phyloP scores from a whole-genome alignment of 768 basidiomycete species.

The Artomyces pyxidatus region DNA sequence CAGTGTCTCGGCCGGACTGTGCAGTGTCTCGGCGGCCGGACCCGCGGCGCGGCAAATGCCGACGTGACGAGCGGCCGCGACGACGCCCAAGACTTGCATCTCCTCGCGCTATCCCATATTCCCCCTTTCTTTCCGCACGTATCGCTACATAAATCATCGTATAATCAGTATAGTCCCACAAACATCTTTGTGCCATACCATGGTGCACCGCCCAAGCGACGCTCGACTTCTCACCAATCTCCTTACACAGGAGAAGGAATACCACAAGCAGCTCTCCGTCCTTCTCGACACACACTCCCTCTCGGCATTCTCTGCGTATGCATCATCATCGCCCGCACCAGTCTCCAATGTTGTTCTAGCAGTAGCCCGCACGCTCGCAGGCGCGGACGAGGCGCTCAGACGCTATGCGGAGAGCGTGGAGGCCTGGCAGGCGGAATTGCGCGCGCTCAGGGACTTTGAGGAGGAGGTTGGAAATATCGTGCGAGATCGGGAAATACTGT shows the following conservation, averaged over 20 bases:
- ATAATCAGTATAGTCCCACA: too few relatives aligned
- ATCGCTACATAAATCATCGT: too few relatives aligned
- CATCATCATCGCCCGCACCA: conserved; percentile 53
- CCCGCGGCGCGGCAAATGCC: too few relatives aligned
- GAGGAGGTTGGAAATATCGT: conserved; percentile 65
- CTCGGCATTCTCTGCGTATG: conserved; percentile 65
- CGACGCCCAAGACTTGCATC: too few relatives aligned
- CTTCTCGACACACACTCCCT: conserved; percentile 49
- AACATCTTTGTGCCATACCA: too few relatives aligned
- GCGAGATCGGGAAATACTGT: conserved; percentile 79
- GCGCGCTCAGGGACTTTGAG: conserved; percentile 54
- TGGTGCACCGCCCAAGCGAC: conserved; percentile 71
- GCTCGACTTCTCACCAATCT: conserved; percentile 65
- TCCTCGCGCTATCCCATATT: too few relatives aligned
- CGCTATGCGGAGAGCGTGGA: conserved; percentile 55
- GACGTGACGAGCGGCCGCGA: too few relatives aligned
- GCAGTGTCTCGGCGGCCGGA: too few relatives aligned
- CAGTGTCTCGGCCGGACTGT: too few relatives aligned
- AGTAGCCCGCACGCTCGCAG: conserved; percentile 49
- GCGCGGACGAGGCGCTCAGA: conserved; percentile 61
- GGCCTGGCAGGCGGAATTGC: conserved; percentile 55
- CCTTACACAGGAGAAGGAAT: conserved; percentile 63
- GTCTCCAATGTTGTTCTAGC: conserved; percentile 42
- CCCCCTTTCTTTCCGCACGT: too few relatives aligned
- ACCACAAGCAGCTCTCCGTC: conserved; percentile 48